Evolutionary conservation across 192 early-diverging fungal species (phyloP).

Genomic region (Dissophora globulifera): DNA sequence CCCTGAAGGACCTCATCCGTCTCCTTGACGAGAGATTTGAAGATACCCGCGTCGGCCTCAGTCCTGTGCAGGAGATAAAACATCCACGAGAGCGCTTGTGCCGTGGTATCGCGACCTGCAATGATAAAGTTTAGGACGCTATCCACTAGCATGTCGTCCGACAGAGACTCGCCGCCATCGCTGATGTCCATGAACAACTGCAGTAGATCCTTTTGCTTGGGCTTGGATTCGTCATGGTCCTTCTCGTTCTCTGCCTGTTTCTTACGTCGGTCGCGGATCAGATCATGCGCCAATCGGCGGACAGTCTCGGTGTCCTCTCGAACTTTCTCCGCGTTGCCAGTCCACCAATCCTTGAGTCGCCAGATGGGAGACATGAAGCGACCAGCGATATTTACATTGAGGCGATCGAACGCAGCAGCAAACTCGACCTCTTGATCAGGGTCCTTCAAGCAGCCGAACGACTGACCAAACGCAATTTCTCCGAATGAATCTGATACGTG

Average conservation of each 20-base stretch:
- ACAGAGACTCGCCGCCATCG: slow-evolving; percentile 40
- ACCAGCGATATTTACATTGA: slow-evolving; percentile 38
- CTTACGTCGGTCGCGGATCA: slow-evolving; percentile 41
- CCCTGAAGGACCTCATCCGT: slow-evolving; percentile 31
- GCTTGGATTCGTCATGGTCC: not conserved
- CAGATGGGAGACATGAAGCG: slow-evolving; percentile 27
- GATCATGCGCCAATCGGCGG: slow-evolving; percentile 23
- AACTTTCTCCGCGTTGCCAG: slow-evolving; percentile 9
- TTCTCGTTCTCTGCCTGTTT: slow-evolving; percentile 6
- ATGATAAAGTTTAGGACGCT: slow-evolving; percentile 56
- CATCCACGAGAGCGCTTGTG: slow-evolving; percentile 56
- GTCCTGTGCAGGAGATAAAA: slow-evolving; percentile 59
- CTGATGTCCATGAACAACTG: slow-evolving; percentile 56
- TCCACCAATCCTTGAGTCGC: slow-evolving; percentile 43
- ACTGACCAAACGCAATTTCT: slow-evolving; percentile 46
- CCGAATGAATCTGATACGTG: slow-evolving; percentile 30
- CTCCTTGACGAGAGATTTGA: slow-evolving; percentile 41
- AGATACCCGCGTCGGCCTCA: slow-evolving; percentile 29
- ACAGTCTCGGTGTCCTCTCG: slow-evolving; percentile 14
- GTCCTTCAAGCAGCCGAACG: slow-evolving; percentile 36
- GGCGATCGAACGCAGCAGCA: slow-evolving; percentile 63
- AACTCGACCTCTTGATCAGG: slow-evolving; percentile 38
- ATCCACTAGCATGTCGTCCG: slow-evolving; percentile 56
- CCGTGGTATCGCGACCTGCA: slow-evolving; percentile 67
- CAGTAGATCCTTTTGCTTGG: slow-evolving; percentile 39